Percentiles rank a stretch among this genome's conserved stretches.
Conservation (phyloP, 2,329 filamentous ascomycete genomes). For the Westerdykella sp. region DNA sequence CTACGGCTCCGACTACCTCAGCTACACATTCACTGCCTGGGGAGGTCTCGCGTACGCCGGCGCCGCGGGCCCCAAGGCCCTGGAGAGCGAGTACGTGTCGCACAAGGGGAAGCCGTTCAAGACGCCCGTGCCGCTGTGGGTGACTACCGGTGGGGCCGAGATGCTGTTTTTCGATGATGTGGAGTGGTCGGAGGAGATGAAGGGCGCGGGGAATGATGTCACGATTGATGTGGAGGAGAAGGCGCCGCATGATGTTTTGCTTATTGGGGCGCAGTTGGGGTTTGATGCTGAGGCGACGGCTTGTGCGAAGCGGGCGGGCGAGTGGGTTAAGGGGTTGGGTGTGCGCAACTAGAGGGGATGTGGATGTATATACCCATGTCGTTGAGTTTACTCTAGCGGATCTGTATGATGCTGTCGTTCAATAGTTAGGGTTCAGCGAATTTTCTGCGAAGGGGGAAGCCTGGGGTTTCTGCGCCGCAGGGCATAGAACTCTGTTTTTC, state of each 20-base stretch:
- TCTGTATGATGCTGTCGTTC: too few species aligned
- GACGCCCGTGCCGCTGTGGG: slow-evolving; percentile 37
- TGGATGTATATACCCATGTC: too few species aligned
- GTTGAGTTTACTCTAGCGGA: too few species aligned
- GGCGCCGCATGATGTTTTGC: slow-evolving; percentile 44
- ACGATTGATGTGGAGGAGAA: slow-evolving; percentile 37
- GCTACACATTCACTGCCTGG: slow-evolving; percentile 38
- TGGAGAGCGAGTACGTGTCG: slow-evolving; percentile 35
- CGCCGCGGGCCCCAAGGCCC: slow-evolving; percentile 5
- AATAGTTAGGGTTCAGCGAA: too few species aligned
- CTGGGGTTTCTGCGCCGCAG: too few species aligned
- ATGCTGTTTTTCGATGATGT: slow-evolving; percentile 36
- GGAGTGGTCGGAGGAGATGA: slow-evolving; percentile 28
- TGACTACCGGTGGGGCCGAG: slow-evolving; percentile 27
- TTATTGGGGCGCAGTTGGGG: slow-evolving; percentile 38
- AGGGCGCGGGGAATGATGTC: slow-evolving; percentile 41
- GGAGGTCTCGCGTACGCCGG: slow-evolving; percentile 35
- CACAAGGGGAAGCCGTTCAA: slow-evolving; percentile 32
- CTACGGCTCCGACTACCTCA: slow-evolving; percentile 40
- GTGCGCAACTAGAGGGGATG: too few species aligned
- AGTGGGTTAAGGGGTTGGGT: slow-evolving; percentile 21
- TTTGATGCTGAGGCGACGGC: slow-evolving; percentile 37
- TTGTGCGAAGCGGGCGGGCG: slow-evolving; percentile 34
- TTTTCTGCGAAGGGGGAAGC: too few species aligned
- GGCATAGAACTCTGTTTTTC: too few species aligned